Conservation (phyloP, 441 rosid genomes). For the Populus tomentosa region DNA sequence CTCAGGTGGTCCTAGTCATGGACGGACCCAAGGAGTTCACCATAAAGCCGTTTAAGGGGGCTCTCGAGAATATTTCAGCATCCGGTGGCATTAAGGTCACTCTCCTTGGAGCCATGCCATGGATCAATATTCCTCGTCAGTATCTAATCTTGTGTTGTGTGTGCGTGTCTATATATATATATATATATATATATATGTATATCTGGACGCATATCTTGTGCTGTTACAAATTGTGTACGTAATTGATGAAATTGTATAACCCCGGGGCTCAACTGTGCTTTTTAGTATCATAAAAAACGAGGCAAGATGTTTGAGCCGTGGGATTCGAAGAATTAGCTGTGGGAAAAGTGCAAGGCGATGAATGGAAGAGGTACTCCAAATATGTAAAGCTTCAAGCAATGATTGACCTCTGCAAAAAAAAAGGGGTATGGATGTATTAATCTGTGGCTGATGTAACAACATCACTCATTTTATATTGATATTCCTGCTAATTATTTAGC, state of each 20-base stretch:
- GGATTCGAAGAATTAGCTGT: slow-evolving; percentile 30
- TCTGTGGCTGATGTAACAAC: neutral
- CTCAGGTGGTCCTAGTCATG: slow-evolving; percentile 44
- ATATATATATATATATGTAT: no score
- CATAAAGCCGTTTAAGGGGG: slow-evolving; percentile 40
- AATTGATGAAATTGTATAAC: no score
- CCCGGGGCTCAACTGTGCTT: neutral
- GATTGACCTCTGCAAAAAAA: slow-evolving; percentile 33
- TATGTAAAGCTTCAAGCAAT: slow-evolving; percentile 40
- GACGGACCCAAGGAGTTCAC: slow-evolving; percentile 44
- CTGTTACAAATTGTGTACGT: no score
- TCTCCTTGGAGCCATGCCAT: slow-evolving; percentile 46
- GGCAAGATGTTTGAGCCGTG: slow-evolving; percentile 39
- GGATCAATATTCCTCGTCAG: slow-evolving; percentile 55
- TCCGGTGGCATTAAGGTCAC: slow-evolving; percentile 31
- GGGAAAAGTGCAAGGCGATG: slow-evolving; percentile 22
- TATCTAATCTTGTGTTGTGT: neutral
- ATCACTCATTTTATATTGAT: neutral
- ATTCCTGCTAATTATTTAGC: neutral
- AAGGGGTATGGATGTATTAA: slow-evolving; percentile 26
- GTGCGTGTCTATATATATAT: no score
- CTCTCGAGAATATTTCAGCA: slow-evolving; percentile 33
- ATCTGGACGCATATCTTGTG: no score
- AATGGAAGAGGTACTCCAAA: slow-evolving; percentile 25
- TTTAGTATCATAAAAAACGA: slow-evolving; percentile 38